These are phyloP conservation scores for Fusarium humuli DNA, from an alignment of 2,329 filamentous ascomycete genomes.

Conservation along the genomic window DNA sequence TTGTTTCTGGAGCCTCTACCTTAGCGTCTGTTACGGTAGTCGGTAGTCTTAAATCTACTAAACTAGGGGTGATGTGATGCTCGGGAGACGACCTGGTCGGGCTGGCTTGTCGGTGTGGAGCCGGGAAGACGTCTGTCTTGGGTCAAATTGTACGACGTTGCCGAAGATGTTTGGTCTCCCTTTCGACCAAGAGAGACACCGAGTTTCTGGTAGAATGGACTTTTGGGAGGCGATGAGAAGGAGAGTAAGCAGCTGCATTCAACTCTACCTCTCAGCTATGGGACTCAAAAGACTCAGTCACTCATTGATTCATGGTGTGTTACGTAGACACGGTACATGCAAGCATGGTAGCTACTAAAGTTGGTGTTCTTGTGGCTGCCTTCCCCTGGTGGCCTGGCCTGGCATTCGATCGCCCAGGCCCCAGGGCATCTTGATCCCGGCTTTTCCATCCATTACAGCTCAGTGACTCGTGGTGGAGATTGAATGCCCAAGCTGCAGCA, in stretches of 20 bases:
- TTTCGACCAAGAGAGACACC: conserved; percentile 15
- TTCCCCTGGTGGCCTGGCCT: not conserved
- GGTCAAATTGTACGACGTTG: conserved; percentile 8
- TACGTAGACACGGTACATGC: conserved; percentile 25
- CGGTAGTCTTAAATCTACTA: not conserved
- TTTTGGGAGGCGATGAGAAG: not conserved
- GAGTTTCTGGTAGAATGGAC: conserved; percentile 1
- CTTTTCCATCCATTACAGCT: conserved; percentile 6
- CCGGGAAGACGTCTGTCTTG: conserved; percentile 25
- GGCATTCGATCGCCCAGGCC: not conserved
- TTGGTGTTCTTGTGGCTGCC: not conserved
- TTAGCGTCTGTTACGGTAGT: conserved; percentile 20
- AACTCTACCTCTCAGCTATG: conserved; percentile 14
- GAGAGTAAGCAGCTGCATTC: conserved; percentile 4
- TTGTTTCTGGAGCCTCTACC: conserved; percentile 31
- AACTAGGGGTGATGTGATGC: conserved; percentile 34
- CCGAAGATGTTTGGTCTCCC: conserved; percentile 19
- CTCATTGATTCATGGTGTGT: conserved; percentile 9
- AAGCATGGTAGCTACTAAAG: not conserved
- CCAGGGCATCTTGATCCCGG: conserved; percentile 11
- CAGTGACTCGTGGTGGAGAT: conserved; percentile 2
- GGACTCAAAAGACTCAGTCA: not conserved
- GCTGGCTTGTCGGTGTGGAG: conserved; percentile 26
- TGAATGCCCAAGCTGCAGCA: not conserved
- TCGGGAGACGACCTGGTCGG: conserved; percentile 23